Percentiles rank a stretch among this genome's conserved stretches.
These are phyloP conservation scores for Penicillium alfredii DNA, from an alignment of 495 filamentous ascomycete genomes.

Conservation along the genomic window DNA sequence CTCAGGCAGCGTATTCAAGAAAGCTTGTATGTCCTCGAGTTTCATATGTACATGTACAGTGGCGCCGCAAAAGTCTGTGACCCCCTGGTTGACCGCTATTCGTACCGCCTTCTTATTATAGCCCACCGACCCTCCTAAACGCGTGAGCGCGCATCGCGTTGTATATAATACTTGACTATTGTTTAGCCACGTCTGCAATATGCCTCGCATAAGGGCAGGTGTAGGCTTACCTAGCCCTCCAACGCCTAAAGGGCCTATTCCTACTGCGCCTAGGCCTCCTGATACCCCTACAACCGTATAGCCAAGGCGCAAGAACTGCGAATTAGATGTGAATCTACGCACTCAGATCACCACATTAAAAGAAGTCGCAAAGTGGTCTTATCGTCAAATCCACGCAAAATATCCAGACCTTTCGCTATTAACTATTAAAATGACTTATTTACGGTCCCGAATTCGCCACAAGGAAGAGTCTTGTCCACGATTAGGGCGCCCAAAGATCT, in stretches of 20 bases:
- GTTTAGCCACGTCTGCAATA: neutral
- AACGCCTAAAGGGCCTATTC: neutral
- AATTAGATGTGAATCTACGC: neutral
- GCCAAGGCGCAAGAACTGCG: neutral
- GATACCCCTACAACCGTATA: neutral
- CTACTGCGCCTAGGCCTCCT: neutral
- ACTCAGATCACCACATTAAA: neutral
- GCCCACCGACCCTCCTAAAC: neutral
- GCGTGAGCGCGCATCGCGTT: neutral
- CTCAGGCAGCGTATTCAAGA: no score
- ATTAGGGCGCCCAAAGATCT: conserved; percentile 10
- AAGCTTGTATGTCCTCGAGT: no score
- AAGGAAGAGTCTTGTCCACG: conserved; percentile 8
- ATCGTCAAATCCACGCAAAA: neutral
- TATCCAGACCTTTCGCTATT: neutral
- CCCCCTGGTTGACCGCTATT: no score
- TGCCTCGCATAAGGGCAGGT: neutral
- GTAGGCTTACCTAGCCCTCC: neutral
- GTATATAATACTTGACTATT: neutral
- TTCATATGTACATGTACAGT: neutral
- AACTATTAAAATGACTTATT: neutral
- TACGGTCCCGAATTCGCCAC: neutral
- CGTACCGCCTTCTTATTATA: neutral
- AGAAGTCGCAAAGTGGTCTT: neutral
- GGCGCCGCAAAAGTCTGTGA: neutral